These are phyloP conservation scores for Ajuga chamaepitys DNA, from an alignment of 257 asterid genomes.

Conservation along the genomic window DNA sequence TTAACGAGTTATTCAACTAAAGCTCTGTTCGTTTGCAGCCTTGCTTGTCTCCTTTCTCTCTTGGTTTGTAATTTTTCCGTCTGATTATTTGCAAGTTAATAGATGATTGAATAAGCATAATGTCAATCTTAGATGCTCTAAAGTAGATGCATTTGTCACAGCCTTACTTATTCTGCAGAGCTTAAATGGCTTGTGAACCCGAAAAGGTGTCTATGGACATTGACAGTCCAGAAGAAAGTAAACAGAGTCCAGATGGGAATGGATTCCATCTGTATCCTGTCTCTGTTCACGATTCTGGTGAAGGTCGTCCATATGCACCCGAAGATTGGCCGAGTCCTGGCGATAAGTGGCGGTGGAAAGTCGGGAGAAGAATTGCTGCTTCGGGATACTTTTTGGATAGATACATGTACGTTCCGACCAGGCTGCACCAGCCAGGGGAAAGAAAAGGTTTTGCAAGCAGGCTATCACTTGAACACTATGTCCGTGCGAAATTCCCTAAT, in stretches of 20 bases:
- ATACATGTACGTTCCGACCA: constrained; percentile 54
- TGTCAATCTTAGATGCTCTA: neutral
- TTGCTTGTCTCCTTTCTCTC: too few species aligned
- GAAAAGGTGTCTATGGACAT: constrained; percentile 42
- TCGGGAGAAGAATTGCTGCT: constrained; percentile 46
- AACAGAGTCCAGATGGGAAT: constrained; percentile 30
- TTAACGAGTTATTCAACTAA: too few species aligned
- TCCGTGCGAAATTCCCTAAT: constrained; percentile 45
- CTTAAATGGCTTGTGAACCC: constrained; percentile 20
- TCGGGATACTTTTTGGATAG: constrained; percentile 65
- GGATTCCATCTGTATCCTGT: constrained; percentile 54
- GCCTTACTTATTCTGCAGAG: constrained; percentile 11
- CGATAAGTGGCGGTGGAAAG: constrained; percentile 90
- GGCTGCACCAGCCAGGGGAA: constrained; percentile 27
- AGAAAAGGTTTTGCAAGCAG: constrained; percentile 45
- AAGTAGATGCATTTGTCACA: neutral
- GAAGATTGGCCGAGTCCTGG: constrained; percentile 80
- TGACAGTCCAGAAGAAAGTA: constrained; percentile 36
- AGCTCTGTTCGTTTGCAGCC: too few species aligned
- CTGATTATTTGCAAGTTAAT: neutral
- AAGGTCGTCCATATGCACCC: constrained; percentile 91
- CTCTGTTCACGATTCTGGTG: constrained; percentile 41
- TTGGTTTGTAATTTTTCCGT: neutral
- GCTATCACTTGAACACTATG: constrained; percentile 46
- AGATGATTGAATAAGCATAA: neutral